These are phyloP conservation scores for Lindgomyces ingoldianus DNA, from an alignment of 495 filamentous ascomycete species.

Conservation along the genomic window DNA sequence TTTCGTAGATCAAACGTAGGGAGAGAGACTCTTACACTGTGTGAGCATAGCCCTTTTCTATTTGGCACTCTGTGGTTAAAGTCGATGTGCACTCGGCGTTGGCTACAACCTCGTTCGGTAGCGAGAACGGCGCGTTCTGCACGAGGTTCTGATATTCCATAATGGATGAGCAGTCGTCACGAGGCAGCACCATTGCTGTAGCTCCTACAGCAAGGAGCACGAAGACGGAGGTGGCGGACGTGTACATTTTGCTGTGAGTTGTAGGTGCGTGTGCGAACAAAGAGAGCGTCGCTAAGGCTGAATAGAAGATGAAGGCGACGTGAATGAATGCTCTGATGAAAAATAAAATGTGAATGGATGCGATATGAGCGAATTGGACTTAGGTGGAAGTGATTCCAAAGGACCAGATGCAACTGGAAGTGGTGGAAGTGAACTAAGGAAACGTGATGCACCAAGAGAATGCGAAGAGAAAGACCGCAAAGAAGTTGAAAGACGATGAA, in stretches of 20 bases:
- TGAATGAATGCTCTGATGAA: too few relatives aligned
- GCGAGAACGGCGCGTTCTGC: not conserved
- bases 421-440: not conserved
- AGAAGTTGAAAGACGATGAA: not conserved
- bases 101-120: not conserved
- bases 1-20: not conserved
- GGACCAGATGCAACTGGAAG: not conserved
- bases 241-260: constrained; percentile 3
- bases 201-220: not conserved
- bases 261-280: not conserved
- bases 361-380: not conserved
- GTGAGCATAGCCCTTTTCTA: not conserved
- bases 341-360: too few relatives aligned
- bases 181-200: constrained; percentile 3
- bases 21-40: not conserved
- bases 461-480: not conserved
- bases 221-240: not conserved
- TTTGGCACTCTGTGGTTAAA: not conserved
- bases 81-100: not conserved
- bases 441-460: not conserved
- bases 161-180: constrained; percentile 3
- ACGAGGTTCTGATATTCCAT: constrained; percentile 12
- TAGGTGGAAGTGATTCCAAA: not conserved
- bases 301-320: too few relatives aligned
- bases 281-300: too few relatives aligned